Base-by-base conservation (phyloP, 2,329 filamentous ascomycete genomes). In the Colletotrichum sp. region DNA sequence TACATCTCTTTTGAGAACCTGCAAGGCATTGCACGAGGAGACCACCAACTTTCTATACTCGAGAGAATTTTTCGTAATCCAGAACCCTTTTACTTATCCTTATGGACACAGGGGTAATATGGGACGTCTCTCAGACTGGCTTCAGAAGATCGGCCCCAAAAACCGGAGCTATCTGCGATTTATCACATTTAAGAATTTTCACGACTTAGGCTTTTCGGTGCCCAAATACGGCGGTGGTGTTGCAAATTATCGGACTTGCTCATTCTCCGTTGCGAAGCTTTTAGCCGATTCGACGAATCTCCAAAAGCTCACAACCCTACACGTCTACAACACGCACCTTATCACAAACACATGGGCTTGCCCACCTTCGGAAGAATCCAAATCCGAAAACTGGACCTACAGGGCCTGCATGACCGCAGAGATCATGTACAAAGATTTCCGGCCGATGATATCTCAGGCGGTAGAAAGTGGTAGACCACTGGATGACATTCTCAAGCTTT, bases 281-380 rank as follows among this genome's bases (percentile, higher is more conserved):
- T 4, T 52, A 1, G 44, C 6, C 0, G 1, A 52, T 13, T 52
- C 44, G n/a, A 0, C n/a, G 44, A 52, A 52, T 25, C 44, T 52
- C n/a, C 44, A 52, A 25, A 52, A 1, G 44, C 44, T 52, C 44
- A 52, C n/a, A 52, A 52, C 44, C 4, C 2, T 52, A 52, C 44
- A 52, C 6, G 0, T 1, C 12, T 52, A 52, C 44, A 52, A 52
- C n/a, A 22, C n/a, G 12, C 0, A 1, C n/a, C 11, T 0, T 0
- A 3, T 52, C 8, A 52, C 44, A 52, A 1, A 4, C 12, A 63
- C 1, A 30, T 32, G 30, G 59, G 30, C 15, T 30, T 1, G 2
- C 13, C 12, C 1, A 25, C 27, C 19, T 32, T 36, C 19, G 2
- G 1, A 25, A 32, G 59, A 30, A 1, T 22, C n/a, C 59, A 32